Evolutionary conservation across 148 eudicot genomes (phyloP), one percentile per base, ranked within the genome.

Genomic region (Rhododendron ferrugineum): DNA sequence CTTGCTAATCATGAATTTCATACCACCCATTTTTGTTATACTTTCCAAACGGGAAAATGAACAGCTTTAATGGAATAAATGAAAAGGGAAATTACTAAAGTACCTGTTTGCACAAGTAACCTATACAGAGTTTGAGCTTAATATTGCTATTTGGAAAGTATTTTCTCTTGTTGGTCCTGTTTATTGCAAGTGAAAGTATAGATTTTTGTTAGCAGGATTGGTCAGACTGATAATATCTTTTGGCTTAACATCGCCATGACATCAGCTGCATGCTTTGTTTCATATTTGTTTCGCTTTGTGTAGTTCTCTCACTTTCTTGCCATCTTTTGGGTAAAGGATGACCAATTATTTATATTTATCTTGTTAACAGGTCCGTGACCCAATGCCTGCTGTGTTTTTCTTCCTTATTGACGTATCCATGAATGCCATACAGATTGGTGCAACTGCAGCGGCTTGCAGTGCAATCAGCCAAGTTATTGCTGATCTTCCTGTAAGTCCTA

Each of bases 361-460:
- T 85, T 80, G 23, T 85, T 79, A 64, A 36, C 91, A 96, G 99
- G 99, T 96, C 85, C 98, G 99, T 83, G 97, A 95, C 88, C 99
- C 99, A 23, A 96, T 96, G 98, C 99, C 98, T 78, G 97, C 98
- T 52, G 96, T 95, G 75, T 94, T 90, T 87, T 96, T 96, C 95
- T 96, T 96, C 89, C 93, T 96, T 50, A 88, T 96, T 85, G 99
- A 96, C 86, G 99, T 96, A 62, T 96, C 99, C 82, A 90, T 93
- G 95, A 94, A 96, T 79, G 94, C 99, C 64, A 85, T 95, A 83
- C 99, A 96, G 90, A 96, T 95, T 88, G 99, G 99, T 79, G 98
- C 99, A 85, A 94, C 99, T 87, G 99, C 98, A 75, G 99, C 97
- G 42, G 96, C 98, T 85, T 96, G 99, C 90, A 93, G 98, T 91